Evolutionary conservation across 495 filamentous ascomycete genomes (phyloP).

Genomic region (Barbatosphaeria neglecta): DNA sequence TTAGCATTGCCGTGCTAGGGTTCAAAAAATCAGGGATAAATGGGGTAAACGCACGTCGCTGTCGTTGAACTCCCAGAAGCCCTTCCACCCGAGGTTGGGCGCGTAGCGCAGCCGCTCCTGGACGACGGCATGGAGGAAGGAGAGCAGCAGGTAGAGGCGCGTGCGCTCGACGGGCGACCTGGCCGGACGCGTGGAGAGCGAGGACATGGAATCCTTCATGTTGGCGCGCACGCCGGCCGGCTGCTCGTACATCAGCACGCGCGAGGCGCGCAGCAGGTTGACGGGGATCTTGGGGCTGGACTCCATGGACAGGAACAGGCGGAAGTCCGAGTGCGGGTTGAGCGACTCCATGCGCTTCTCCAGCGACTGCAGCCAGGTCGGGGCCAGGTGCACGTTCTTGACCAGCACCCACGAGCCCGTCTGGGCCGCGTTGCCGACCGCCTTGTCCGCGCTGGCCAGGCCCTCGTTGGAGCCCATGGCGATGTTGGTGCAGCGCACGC

Average conservation of each 20-base stretch:
- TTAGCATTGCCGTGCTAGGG: conserved; percentile 16
- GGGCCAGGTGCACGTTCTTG: conserved; percentile 98
- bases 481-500: conserved; percentile 81
- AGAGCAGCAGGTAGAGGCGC: conserved; percentile 83
- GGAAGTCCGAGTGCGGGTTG: conserved; percentile 87
- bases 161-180: conserved; percentile 84
- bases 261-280: conserved; percentile 83
- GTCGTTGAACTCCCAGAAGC: conserved; percentile 99
- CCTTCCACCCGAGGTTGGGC: conserved; percentile 91
- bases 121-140: conserved; percentile 90
- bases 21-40: no score
- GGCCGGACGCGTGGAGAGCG: conserved; percentile 60
- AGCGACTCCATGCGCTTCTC: conserved; percentile 94
- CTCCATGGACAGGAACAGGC: conserved; percentile 97
- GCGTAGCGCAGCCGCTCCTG: conserved; percentile 94
- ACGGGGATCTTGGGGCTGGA: conserved; percentile 93
- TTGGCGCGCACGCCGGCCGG: conserved; percentile 93
- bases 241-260: conserved; percentile 96
- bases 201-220: conserved; percentile 94
- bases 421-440: conserved; percentile 84
- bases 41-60: conserved; percentile 67
- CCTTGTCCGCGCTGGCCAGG: conserved; percentile 83
- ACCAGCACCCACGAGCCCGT: conserved; percentile 92
- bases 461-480: conserved; percentile 98
- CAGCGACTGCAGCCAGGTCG: conserved; percentile 88